Evolutionary conservation across 768 basidiomycete species (phyloP), one percentile per base, ranked within the genome.

Genomic region (Lactarius deliciosus): DNA sequence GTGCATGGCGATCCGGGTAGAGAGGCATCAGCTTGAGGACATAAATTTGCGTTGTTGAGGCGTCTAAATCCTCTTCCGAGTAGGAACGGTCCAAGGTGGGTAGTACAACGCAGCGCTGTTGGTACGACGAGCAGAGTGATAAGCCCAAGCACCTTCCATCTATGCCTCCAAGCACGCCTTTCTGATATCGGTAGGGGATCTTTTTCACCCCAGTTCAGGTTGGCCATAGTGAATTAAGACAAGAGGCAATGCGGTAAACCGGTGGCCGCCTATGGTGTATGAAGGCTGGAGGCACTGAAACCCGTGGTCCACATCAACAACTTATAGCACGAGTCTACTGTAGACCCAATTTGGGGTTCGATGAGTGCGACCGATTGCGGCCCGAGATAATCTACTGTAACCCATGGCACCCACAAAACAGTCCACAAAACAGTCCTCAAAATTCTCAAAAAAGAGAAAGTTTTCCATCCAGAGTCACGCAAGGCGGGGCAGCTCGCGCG

Each of bases 381-480:
- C 28, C 61, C 54, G 61, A 30, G 54, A 28, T 53, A 34, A 9
- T 8, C 15, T 30, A 30, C 28, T 30, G 9, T 40, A 62, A n/a
- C 18, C 28, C 56, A 68, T 68, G 67, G 64, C 67, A 30, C 64
- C 66, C 22, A 60, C 66, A 43, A 67, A 63, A 63, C 63, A 67
- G 57, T 58, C 66, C 11, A 60, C 66, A 43, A 67, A 63, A 63
- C 63, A 67, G 57, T 58, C 66, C 11, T 5, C 22, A 4, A 67
- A 63, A 36, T 20, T 11, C 9, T 3, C 57, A 1, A 90, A 86
- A 90, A 86, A 77, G 90, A 91, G 73, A 94, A 94, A 72, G 71
- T 93, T 11, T 89, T 88, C 69, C 92, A 94, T 74, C 92, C 92
- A 5, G 81, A 88, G 57, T 94, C 92, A 25, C 82, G 92, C 68